Conservation (phyloP, 208 protist species). For the Crithidia expoeki region DNA sequence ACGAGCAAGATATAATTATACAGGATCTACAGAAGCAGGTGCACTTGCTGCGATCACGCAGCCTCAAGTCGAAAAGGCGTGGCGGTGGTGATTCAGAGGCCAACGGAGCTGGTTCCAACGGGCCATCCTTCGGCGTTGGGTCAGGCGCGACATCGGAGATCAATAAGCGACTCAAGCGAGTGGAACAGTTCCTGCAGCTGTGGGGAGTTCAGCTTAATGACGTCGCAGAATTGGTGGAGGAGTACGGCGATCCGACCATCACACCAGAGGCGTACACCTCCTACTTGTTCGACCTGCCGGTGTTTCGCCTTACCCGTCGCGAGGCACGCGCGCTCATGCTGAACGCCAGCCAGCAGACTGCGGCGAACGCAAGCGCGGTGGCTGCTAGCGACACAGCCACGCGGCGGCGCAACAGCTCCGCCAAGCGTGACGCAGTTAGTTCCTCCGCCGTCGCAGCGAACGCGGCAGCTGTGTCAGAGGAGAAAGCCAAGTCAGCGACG, state of each 20-base stretch:
- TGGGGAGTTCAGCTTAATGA: constrained; percentile 75
- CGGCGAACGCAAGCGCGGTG: constrained; percentile 10
- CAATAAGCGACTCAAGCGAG: constrained; percentile 44
- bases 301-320: constrained; percentile 65
- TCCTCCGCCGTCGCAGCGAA: not conserved
- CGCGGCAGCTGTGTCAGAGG: not conserved
- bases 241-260: constrained; percentile 77
- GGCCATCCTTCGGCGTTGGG: not conserved
- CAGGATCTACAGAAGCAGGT: constrained; percentile 85
- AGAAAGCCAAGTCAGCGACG: not conserved
- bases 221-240: constrained; percentile 63
- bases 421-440: not conserved
- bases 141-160: constrained; percentile 34
- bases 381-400: constrained; percentile 25
- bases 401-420: constrained; percentile 22
- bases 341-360: constrained; percentile 14
- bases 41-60: constrained; percentile 47
- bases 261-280: constrained; percentile 79
- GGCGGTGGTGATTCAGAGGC: constrained; percentile 23
- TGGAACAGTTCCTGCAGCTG: constrained; percentile 77
- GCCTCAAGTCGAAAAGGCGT: constrained; percentile 30
- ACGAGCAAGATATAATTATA: constrained; percentile 79
- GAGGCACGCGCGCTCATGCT: constrained; percentile 49
- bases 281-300: constrained; percentile 72
- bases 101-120: not conserved